Evolutionary conservation across 1,284 basidiomycete genomes (phyloP), one percentile per base, ranked within the genome.

Genomic region (Microbotryum intermedium): DNA sequence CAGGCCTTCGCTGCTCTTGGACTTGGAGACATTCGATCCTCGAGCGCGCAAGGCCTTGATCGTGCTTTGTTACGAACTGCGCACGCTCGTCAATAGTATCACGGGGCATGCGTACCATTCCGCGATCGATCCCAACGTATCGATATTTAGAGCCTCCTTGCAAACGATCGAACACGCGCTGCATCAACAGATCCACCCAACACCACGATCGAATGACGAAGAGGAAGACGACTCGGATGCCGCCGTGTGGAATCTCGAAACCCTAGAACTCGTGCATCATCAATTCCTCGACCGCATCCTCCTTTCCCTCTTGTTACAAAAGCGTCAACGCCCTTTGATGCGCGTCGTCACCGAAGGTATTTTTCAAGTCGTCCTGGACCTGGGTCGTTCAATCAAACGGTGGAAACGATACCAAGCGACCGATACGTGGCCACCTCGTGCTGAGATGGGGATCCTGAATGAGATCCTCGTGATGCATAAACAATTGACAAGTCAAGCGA

Each of bases 231-330:
- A 46, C 29, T 42, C 39, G 2, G 53, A 53, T 16, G 13, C 13
- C 11, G n/a, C 20, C 9, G 13, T 43, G n/a, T 57, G 55, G 55
- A 57, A 57, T 43, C 55, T 57, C 21, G 55, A 57, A 16, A 28
- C 55, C 18, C 49, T 57, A 30, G 29, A 23, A 20, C 47, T 47
- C 30, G 45, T 57, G 2, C 55, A 57, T 21, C 29, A 49, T 8
- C 47, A 57, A 29, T 57, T 57, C 28, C 42, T 57, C 42, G 47
- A 48, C 18, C 30, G 49, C 0, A 20, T 57, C 18, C 47, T 42
- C 18, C 29, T 50, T 42, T 30, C 47, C 13, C 26, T 57, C 9
- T 16, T 57, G 10, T n/a, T 57, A 3, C 34, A 50, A 20, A 13
- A 21, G 11, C 13, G 34, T 13, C 48, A 57, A 23, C 23, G 23